Base-by-base conservation (phyloP, 1,284 basidiomycete species). In the Mycena citricolor region DNA sequence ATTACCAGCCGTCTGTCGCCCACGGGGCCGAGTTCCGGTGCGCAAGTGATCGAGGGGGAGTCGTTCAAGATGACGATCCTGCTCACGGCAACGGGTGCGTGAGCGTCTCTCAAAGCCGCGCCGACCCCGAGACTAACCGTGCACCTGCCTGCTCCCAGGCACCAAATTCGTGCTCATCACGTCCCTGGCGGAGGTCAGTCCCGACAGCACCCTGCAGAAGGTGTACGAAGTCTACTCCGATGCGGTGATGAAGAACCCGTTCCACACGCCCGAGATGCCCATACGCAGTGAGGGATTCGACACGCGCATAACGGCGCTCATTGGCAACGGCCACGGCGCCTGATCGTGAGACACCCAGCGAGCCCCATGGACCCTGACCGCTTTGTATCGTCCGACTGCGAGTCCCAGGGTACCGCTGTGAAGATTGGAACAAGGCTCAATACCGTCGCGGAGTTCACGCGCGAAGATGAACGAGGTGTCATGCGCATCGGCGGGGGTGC, bases 191-290 rank as follows among this genome's bases (percentile, higher is more conserved):
- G 88, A 95, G 61, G 68, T 77, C 42, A 76, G 79, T 20, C 81
- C 86, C 24, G 91, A 94, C 44, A 65, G 79, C 3, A 68, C 86
- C 8, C 66, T 93, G 37, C 84, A 88, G 59, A 88, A 82, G 61
- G 83, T 92, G 41, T 97, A 97, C 66, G 91, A 95, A 64, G 79
- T 79, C 12, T 97, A 94, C 69, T 77, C 92, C 2, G 94, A 97
- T 61, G 84, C 89, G 4, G 94, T 97, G 42, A 97, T 97, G 93
- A 98, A 99, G 75, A 98, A 98, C 61, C 97, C 97, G 1, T 99
- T 99, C 68, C 94, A 99, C 64, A 97, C 93, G 4, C 88, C 90
- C 20, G 97, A 99, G 67, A 99, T 99, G 95, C 97, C 97, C 1
- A 95, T 99, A 55, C 83, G 95, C 37, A 90, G 79, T 39, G 88